Percentiles rank a stretch among this genome's conserved stretches.
These are phyloP conservation scores for Ploettnerulaceae sp. DNA, from an alignment of 2,329 filamentous ascomycete genomes.

Conservation along the genomic window DNA sequence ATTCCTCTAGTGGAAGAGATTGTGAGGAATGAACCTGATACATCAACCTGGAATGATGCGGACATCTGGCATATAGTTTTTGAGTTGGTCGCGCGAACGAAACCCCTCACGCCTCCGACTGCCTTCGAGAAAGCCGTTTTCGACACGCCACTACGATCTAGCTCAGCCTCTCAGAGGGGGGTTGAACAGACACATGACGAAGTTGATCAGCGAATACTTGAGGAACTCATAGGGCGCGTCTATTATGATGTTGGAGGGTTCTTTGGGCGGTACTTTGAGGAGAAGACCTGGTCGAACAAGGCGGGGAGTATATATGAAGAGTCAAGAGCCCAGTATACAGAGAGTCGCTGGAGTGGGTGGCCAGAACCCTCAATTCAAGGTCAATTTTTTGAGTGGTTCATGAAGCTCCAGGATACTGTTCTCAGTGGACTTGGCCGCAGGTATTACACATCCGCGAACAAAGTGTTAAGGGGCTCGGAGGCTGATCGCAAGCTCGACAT, in stretches of 20 bases:
- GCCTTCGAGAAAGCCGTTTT: slow-evolving; percentile 11
- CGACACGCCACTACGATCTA: slow-evolving; percentile 23
- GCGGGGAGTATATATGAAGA: slow-evolving; percentile 25
- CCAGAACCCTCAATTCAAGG: slow-evolving; percentile 25
- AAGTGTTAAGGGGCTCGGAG: too few species aligned
- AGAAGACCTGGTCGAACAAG: slow-evolving; percentile 21
- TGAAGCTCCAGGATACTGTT: slow-evolving; percentile 25
- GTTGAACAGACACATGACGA: slow-evolving; percentile 27
- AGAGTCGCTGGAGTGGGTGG: slow-evolving; percentile 23
- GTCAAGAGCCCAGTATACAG: slow-evolving; percentile 24
- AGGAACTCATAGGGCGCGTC: slow-evolving; percentile 28
- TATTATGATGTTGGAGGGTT: slow-evolving; percentile 25
- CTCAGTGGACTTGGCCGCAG: slow-evolving; percentile 22
- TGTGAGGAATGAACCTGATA: slow-evolving; percentile 19
- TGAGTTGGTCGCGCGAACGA: slow-evolving; percentile 19
- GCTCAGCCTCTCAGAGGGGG: slow-evolving; percentile 26
- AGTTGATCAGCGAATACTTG: slow-evolving; percentile 28
- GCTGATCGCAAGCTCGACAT: slow-evolving; percentile 28
- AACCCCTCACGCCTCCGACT: background rate
- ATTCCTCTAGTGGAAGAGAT: slow-evolving; percentile 20
- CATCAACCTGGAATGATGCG: slow-evolving; percentile 18
- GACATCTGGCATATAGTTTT: slow-evolving; percentile 21
- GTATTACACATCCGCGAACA: slow-evolving; percentile 29
- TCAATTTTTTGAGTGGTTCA: slow-evolving; percentile 27
- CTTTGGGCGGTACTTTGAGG: slow-evolving; percentile 22